Evolutionary conservation across 805 yeast genomes (phyloP), one percentile per base, ranked within the genome.

Genomic region (Candida boidinii): DNA sequence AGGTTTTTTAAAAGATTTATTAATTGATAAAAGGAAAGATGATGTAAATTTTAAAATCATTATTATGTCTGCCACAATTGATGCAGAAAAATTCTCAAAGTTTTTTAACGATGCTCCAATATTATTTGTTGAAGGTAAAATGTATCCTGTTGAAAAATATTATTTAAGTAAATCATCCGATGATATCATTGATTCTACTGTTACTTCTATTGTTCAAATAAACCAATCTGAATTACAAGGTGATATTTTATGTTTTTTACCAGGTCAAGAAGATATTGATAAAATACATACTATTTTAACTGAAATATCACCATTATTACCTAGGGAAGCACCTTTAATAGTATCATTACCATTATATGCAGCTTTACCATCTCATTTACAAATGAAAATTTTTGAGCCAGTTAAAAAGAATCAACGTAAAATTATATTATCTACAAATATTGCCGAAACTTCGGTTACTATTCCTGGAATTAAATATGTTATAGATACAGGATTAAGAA

Each of bases 261-360:
- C 97, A 0, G 98, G 98, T 40, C 98, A 92, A 55, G 98, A 92
- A 51, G 98, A 92, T 50, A 92, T 92, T 53, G 98, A 92, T 53
- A 80, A 80, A 44, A 79, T 83, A 11, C 86, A 76, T 1, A 69
- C 72, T 12, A 56, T 79, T 1, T 58, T 92, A 35, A 68, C 62
- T 34, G 68, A 70, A 24, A 48, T 80, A 15, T 70, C 88, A 1
- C 81, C 82, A 1, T 66, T 69, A 28, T 54, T 88, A 19, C 85
- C 90, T 0, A 72, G 66, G 37, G 80, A 75, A 24, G 87, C 88
- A 0, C 96, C 96, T 0, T 45, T 68, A 15, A 62, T 88, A 33
- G 74, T 79, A 2, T 78, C 94, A 0, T 58, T 83, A 29, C 97
- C 98, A 11, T 66, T 92, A 28, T 92, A 92, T 55, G 98, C 99